Base-by-base conservation (phyloP, 495 filamentous ascomycete genomes). In the Penicillium manginii region DNA sequence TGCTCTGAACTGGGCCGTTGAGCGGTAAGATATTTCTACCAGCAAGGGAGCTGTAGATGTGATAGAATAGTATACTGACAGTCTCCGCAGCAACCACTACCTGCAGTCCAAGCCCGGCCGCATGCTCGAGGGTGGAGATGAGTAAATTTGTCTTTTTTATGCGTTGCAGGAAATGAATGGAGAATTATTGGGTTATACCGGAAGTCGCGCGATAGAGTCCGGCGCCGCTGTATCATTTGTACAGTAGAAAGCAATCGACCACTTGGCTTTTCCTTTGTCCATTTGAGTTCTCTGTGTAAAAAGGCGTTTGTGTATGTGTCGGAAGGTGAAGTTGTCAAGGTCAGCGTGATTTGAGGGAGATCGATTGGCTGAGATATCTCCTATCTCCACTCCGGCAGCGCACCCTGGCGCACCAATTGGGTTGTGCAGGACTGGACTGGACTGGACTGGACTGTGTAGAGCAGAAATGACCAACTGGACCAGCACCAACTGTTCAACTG, bases 91-190 rank as follows among this genome's bases (percentile, higher is more conserved):
- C 73, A 97, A 97, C 80, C 83, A 96, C 68, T 94, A 88, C 79
- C 81, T 94, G 64, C 94, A 96, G 84, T 94, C 90, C 67, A 97
- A 97, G 84, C 81, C 83, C 42, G 92, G 92, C 45, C 90, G 91
- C 59, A 78, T 83, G 52, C 67, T 69, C 18, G 73, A 75, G 70
- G 67, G 63, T 64, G 70, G 58, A 52, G 31, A 48, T 0, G 71
- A 76, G 62, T 80, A 78, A 77, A 74, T 67, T 50, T 19, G 22
- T 55, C 50, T 33, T n/a, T 52, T 45, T 47, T 15, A 47, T 47
- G 11, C n/a, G 45, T 52, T 51, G 54, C 23, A 23, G 52, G 52
- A 45, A 43, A 19, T 43, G 47, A 49, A 40, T 35, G 48, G 57
- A n/a, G n/a, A 45, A 35, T 50, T 60, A 53, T 59, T 54, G 51